phyloP scores from a whole-genome alignment of 2,329 filamentous ascomycete species.

The Ophiognomonia clavigignenti-juglandacearum region DNA sequence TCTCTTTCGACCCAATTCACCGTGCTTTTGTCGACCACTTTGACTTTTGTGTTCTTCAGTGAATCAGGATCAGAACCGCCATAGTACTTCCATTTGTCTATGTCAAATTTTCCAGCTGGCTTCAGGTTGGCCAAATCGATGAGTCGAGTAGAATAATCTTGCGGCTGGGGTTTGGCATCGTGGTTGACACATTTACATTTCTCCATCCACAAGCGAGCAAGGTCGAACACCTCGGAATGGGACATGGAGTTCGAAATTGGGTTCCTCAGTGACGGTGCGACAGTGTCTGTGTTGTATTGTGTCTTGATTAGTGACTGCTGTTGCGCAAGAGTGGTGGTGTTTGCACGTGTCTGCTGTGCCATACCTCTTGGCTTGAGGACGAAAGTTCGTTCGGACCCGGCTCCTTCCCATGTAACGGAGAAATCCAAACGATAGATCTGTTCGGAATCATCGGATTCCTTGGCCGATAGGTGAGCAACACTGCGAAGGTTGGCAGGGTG shows the following conservation, averaged over 20 bases:
- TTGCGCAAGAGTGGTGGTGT: too few relatives aligned
- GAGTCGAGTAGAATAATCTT: background rate
- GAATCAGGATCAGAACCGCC: background rate
- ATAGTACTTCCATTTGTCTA: background rate
- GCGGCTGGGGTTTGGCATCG: too few relatives aligned
- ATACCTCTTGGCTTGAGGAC: background rate
- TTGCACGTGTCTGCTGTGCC: background rate
- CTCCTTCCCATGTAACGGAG: background rate
- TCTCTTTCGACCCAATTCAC: background rate
- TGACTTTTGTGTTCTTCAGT: background rate
- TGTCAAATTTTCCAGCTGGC: background rate
- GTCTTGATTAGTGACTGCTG: background rate
- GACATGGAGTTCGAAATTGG: background rate
- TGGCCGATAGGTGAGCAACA: background rate
- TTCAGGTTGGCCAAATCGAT: constrained; percentile 1
- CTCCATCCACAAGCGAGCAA: background rate
- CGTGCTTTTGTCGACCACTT: background rate
- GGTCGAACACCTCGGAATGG: background rate
- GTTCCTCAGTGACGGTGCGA: background rate
- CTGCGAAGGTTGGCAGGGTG: background rate
- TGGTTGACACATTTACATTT: background rate
- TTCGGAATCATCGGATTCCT: background rate
- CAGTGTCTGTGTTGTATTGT: background rate
- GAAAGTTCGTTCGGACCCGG: background rate
- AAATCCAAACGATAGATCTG: constrained; percentile 1